Evolutionary conservation across 192 early-diverging fungal species (phyloP), one percentile per base, ranked within the genome.

Genomic region (Geranomyces variabilis): DNA sequence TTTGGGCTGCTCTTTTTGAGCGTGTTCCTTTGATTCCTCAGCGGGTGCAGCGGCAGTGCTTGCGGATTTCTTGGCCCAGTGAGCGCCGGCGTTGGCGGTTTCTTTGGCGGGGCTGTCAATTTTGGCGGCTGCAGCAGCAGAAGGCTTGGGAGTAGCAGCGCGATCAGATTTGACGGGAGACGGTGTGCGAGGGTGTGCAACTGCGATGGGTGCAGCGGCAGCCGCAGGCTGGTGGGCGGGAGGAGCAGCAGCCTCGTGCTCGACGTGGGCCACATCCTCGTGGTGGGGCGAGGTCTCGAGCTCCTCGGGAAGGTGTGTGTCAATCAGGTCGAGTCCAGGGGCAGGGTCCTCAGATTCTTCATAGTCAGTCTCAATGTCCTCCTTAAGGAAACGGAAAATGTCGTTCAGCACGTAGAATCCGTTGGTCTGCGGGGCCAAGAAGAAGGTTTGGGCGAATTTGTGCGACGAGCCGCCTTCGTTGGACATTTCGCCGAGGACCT

Each of bases 401-500:
- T 96, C 94, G 73, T 95, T 95, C 80, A 90, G 79, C 28, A 97
- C 93, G 74, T 93, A 96, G 81, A 93, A 97, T n/a, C 93, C 94
- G 53, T 84, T 85, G 21, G 90, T 90, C 76, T 95, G 94, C 77
- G 91, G 84, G 48, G 91, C 96, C 57, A 97, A 80, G 68, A 94
- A 88, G 78, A 97, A 96, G 29, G 94, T 94, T 73, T 96, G 96
- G 31, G 85, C 90, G 75, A 97, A 97, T 74, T 93, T 92, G 80
- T 91, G 91, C 41, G 89, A 87, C 17, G 90, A 71, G 49, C 87
- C 87, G 48, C 85, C 89, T 63, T 88, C 87, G 86, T 93, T 94
- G 71, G 93, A 91, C 87, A 96, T 90, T 76, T 94, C 90, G 43
- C 96, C 96, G 33, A 96, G 78, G 24, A 96, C 94, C 80, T 96